phyloP scores from a whole-genome alignment of 2,329 filamentous ascomycete genomes.

The Phyllosticta citribraziliensis region DNA sequence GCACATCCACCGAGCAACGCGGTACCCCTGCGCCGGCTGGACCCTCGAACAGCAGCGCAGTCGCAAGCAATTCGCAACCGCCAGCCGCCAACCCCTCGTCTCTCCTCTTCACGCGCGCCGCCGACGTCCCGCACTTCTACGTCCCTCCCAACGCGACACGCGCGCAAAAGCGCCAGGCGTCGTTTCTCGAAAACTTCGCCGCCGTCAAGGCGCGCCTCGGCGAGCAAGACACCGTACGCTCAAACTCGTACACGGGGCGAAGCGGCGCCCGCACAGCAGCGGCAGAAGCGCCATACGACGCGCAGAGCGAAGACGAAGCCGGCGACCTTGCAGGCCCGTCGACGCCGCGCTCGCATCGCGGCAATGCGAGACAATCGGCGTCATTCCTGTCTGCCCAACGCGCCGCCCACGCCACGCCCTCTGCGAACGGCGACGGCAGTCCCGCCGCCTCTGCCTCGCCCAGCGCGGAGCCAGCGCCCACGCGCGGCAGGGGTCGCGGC shows the following conservation, averaged over 20 bases:
- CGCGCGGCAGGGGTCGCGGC: not conserved
- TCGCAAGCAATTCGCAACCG: not conserved
- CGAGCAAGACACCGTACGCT: constrained; percentile 3
- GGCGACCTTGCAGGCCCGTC: not conserved
- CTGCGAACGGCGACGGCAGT: not conserved
- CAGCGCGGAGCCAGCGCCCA: not conserved
- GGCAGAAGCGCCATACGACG: not conserved
- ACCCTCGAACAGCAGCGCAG: constrained; percentile 48
- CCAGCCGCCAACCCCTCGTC: not conserved
- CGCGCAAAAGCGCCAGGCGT: constrained; percentile 5
- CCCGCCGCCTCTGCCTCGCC: not conserved
- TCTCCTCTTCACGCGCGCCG: not conserved
- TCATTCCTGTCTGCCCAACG: not conserved
- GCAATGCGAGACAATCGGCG: not conserved
- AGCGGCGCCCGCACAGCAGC: not conserved
- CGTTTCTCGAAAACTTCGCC: constrained; percentile 2
- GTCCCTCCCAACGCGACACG: constrained; percentile 1
- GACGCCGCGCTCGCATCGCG: not conserved
- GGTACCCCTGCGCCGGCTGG: constrained; percentile 85
- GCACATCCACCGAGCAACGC: constrained; percentile 28
- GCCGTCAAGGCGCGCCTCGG: constrained; percentile 8
- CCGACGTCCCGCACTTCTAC: not conserved
- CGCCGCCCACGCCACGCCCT: not conserved
- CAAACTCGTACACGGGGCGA: not conserved
- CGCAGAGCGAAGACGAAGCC: not conserved